phyloP scores from a whole-genome alignment of 1,284 basidiomycete genomes.

The Ustanciosporium gigantosporum region DNA sequence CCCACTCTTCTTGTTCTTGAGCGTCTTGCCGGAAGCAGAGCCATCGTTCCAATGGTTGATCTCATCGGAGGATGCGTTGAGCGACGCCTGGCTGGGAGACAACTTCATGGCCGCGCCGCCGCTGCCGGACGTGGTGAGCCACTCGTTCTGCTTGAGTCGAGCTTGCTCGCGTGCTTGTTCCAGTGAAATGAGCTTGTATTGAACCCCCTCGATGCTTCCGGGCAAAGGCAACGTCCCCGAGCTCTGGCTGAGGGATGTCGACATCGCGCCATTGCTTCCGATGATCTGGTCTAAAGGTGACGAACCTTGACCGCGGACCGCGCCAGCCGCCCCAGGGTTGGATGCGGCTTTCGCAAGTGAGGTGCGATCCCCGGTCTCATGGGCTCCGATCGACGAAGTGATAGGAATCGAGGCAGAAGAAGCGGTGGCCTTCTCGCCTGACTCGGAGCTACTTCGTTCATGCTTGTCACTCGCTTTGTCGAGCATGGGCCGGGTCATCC shows the following conservation, averaged over 20 bases:
- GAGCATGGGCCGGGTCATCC: too few species aligned
- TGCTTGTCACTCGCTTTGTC: too few species aligned
- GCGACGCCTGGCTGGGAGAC: background rate
- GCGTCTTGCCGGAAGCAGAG: background rate
- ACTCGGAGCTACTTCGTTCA: too few species aligned
- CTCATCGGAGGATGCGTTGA: background rate
- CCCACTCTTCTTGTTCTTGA: conserved; percentile 54
- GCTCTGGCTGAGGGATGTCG: conserved; percentile 15
- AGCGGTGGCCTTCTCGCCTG: too few species aligned
- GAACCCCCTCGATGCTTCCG: conserved; percentile 43
- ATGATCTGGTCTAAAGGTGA: too few species aligned
- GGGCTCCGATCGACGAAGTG: too few species aligned
- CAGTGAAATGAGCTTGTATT: conserved; percentile 54
- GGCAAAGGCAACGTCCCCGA: conserved; percentile 29
- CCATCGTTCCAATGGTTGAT: background rate
- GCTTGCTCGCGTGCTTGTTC: conserved; percentile 44
- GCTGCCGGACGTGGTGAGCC: conserved; percentile 21
- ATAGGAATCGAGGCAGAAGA: too few species aligned
- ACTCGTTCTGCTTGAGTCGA: conserved; percentile 34
- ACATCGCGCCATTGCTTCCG: too few species aligned
- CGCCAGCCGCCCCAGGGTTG: too few species aligned
- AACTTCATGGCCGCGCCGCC: background rate
- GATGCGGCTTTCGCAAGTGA: too few species aligned
- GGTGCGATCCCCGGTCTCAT: too few species aligned
- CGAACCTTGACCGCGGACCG: too few species aligned